Conservation (phyloP, 169 alveolate species). For the Plasmodium coatneyi region DNA sequence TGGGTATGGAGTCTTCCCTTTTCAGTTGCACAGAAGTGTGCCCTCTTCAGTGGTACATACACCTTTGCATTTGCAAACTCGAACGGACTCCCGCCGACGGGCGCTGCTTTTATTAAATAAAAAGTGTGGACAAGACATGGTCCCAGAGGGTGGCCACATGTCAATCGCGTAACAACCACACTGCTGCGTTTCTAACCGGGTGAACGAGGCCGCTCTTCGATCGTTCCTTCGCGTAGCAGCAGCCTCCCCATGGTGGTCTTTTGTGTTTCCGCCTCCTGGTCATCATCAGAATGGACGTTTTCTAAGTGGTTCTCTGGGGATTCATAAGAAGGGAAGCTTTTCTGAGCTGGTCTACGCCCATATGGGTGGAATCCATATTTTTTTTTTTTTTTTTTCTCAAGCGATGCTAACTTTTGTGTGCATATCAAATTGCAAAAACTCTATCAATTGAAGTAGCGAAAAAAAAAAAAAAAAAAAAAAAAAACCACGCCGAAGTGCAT, state of each 20-base stretch:
- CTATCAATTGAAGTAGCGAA: not conserved
- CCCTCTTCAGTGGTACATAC: not conserved
- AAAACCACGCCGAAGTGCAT: not conserved
- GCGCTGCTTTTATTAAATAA: not conserved
- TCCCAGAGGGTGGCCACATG: not conserved
- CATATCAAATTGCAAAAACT: not conserved
- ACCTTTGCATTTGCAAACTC: slow-evolving; percentile 2
- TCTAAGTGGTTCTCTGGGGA: not conserved
- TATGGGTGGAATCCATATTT: not conserved
- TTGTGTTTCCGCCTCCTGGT: not conserved
- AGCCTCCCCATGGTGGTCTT: not conserved
- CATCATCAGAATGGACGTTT: not conserved
- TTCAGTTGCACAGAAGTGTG: not conserved
- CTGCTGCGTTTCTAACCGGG: not conserved
- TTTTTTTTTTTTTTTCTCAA: not conserved
- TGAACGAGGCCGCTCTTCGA: not conserved
- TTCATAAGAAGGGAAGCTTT: not conserved
- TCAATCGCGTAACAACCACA: not conserved
- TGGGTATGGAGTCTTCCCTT: not conserved
- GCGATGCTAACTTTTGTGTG: not conserved
- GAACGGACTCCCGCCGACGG: not conserved
- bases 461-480: not conserved
- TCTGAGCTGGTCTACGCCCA: not conserved
- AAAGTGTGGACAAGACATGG: not conserved
- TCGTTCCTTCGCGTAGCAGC: not conserved